Conservation (phyloP, 2,329 filamentous ascomycete species). For the Microdochium bolleyi region DNA sequence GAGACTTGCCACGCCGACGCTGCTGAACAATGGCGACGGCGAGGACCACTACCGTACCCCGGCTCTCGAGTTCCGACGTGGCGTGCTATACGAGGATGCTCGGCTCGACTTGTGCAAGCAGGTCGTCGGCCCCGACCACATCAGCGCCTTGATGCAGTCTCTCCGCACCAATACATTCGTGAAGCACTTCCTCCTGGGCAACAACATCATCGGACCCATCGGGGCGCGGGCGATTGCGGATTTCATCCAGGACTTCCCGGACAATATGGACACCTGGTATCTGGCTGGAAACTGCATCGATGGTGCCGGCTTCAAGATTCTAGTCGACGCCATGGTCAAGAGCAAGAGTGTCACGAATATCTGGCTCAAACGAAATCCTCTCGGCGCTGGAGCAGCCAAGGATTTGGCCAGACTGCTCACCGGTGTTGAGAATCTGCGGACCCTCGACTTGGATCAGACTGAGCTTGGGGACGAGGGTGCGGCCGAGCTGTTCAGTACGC, state of each 20-base stretch:
- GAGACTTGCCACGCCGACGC: conserved; percentile 11
- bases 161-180: conserved; percentile 37
- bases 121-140: conserved; percentile 43
- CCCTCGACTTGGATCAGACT: conserved; percentile 45
- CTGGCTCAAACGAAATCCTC: conserved; percentile 47
- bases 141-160: conserved; percentile 39
- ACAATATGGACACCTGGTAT: conserved; percentile 46
- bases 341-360: conserved; percentile 37
- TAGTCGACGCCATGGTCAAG: conserved; percentile 35
- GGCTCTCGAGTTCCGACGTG: conserved; percentile 26
- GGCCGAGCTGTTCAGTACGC: conserved; percentile 29
- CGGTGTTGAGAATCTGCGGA: conserved; percentile 30
- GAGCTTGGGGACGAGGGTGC: conserved; percentile 39
- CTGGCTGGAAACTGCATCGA: conserved; percentile 47
- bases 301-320: conserved; percentile 25
- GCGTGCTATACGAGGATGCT: conserved; percentile 39
- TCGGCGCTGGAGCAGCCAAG: conserved; percentile 27
- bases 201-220: conserved; percentile 43
- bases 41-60: conserved; percentile 26
- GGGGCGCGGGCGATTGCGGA: conserved; percentile 35
- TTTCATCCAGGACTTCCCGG: conserved; percentile 35
- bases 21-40: conserved; percentile 24
- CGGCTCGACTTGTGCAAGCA: conserved; percentile 49
- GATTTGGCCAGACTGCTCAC: conserved; percentile 36
- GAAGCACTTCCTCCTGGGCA: conserved; percentile 43